Conservation (phyloP, 441 rosid genomes). For the Adansonia gregorii region DNA sequence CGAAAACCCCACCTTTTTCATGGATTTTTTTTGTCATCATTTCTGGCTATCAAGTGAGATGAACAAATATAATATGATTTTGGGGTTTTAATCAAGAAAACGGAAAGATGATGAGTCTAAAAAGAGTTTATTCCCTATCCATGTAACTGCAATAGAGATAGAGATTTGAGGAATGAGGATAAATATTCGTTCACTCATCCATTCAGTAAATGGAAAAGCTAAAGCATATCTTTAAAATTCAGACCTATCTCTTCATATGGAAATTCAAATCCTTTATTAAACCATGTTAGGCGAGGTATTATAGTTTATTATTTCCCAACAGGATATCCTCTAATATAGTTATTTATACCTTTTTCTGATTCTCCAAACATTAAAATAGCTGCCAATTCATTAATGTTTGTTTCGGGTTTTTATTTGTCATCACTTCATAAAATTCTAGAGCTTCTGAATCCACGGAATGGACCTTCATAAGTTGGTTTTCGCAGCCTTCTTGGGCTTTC, state of each 20-base stretch:
- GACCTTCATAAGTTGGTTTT: too few species aligned
- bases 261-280: not conserved
- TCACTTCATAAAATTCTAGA: too few species aligned
- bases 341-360: too few species aligned
- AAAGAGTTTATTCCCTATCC: not conserved
- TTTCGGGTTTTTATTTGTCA: too few species aligned
- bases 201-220: not conserved
- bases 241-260: not conserved
- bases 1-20: not conserved
- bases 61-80: not conserved
- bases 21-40: not conserved
- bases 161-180: not conserved
- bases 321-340: too few species aligned
- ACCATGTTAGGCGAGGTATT: not conserved
- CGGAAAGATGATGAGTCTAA: not conserved
- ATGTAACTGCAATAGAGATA: not conserved
- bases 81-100: too few species aligned
- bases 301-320: too few species aligned
- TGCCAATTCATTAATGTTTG: too few species aligned
- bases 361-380: too few species aligned
- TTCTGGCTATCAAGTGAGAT: not conserved
- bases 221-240: constrained; percentile 2
- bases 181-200: not conserved
- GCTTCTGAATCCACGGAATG: too few species aligned
- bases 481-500: too few species aligned